A percentile compares a stretch with the other conserved stretches of the same genome.
These are phyloP conservation scores for Phellinidium pouzarii DNA, from an alignment of 1,284 basidiomycete genomes.

Conservation along the genomic window DNA sequence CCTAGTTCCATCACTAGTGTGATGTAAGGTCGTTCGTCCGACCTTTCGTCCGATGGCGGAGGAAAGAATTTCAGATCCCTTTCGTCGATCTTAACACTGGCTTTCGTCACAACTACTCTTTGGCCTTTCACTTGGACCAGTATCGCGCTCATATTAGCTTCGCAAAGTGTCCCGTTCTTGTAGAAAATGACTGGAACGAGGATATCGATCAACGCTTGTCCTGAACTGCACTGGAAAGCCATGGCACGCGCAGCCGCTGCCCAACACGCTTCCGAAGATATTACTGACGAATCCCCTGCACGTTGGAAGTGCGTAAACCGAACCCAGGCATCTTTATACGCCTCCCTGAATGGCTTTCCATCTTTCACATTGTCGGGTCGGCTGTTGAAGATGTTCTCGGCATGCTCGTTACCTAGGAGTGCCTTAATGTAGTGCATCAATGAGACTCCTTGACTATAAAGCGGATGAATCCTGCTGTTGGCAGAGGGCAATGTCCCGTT, in stretches of 20 bases:
- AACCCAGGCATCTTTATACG: neutral
- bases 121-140: neutral
- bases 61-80: neutral
- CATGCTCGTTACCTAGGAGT: neutral
- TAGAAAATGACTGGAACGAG: neutral
- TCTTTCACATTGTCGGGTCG: slow-evolving; percentile 1
- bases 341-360: neutral
- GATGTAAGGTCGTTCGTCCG: neutral
- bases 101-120: neutral
- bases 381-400: neutral
- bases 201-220: neutral
- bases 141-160: neutral
- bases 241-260: neutral
- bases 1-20: neutral
- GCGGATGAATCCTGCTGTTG: too few species aligned
- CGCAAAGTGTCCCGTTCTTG: neutral
- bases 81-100: neutral
- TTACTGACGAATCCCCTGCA: neutral
- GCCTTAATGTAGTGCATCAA: neutral
- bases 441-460: neutral
- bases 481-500: neutral
- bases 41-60: neutral
- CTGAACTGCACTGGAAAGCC: neutral
- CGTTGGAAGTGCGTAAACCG: slow-evolving; percentile 5
- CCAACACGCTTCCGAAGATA: neutral